phyloP scores from a whole-genome alignment of 139 green algal genomes.

The Haematococcus lacustris region DNA sequence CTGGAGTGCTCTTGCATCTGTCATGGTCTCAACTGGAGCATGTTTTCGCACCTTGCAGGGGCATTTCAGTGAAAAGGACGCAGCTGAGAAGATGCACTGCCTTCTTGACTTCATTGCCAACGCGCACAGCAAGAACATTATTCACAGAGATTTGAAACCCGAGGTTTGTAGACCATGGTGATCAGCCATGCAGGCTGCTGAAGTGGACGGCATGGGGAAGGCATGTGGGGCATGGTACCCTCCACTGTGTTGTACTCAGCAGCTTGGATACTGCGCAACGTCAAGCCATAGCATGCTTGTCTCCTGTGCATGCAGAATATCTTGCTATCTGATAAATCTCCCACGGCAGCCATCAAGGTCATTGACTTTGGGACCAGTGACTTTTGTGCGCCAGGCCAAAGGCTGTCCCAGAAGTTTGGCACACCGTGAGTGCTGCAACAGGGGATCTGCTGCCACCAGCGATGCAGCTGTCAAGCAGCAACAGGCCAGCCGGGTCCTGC shows the following conservation, averaged over 20 bases:
- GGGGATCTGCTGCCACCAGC: no score
- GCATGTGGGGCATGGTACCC: no score
- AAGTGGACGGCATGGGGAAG: no score
- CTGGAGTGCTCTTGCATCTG: no score
- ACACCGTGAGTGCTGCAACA: conserved; percentile 12
- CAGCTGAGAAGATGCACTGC: conserved; percentile 45
- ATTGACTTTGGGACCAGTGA: conserved; percentile 89
- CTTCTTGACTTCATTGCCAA: conserved; percentile 52
- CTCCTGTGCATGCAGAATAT: conserved; percentile 65
- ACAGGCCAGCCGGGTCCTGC: no score
- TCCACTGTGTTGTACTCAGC: no score
- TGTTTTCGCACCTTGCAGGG: conserved; percentile 21
- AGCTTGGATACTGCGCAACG: no score
- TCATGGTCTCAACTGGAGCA: no score
- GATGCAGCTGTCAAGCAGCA: no score
- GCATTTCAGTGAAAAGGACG: conserved; percentile 55
- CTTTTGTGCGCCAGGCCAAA: conserved; percentile 73
- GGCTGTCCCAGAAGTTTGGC: conserved; percentile 67
- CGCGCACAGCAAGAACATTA: conserved; percentile 50
- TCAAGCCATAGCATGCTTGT: no score
- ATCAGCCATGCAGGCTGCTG: no score
- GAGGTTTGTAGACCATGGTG: no score
- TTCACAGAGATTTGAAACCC: conserved; percentile 33
- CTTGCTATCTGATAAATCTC: conserved; percentile 62
- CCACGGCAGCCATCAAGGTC: conserved; percentile 61